phyloP scores from a whole-genome alignment of 1,284 basidiomycete genomes.

The Singerocomus inundabilis region DNA sequence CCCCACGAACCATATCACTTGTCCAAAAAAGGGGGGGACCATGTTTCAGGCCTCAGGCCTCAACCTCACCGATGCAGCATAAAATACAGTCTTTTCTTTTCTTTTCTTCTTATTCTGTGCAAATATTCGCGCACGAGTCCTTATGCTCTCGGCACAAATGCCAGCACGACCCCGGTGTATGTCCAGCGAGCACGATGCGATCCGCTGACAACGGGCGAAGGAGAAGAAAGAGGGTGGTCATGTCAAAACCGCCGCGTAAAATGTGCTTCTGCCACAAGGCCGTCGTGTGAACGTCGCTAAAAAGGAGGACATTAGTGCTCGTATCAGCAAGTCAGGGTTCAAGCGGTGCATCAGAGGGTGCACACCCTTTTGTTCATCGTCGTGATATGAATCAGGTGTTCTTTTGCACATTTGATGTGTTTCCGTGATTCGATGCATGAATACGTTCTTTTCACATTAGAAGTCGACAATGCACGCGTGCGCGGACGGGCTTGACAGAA shows the following conservation, averaged over 20 bases:
- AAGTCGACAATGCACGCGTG: slow-evolving; percentile 8
- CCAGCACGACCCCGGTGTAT: neutral
- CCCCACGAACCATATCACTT: too few species aligned
- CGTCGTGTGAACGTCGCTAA: slow-evolving; percentile 9
- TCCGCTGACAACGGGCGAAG: neutral
- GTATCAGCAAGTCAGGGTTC: slow-evolving; percentile 10
- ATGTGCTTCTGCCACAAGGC: slow-evolving; percentile 17
- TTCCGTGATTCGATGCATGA: slow-evolving; percentile 7
- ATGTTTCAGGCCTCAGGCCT: neutral
- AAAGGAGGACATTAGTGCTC: slow-evolving; percentile 1
- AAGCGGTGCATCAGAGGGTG: neutral
- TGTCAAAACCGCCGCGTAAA: neutral
- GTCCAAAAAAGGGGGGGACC: too few species aligned
- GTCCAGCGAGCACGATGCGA: too few species aligned
- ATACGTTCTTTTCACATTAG: neutral
- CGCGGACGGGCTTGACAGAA: neutral
- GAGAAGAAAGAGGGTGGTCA: neutral
- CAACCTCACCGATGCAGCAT: neutral
- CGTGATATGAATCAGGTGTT: slow-evolving; percentile 6
- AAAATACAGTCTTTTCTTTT: too few species aligned
- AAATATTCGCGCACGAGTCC: neutral
- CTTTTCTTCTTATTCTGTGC: neutral
- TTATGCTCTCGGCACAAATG: neutral
- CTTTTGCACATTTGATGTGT: neutral
- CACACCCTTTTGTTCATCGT: slow-evolving; percentile 1